Percentiles rank a stretch among this genome's conserved stretches.
Evolutionary conservation across 768 basidiomycete species (phyloP).

Genomic region (Lentinula guzmanii): DNA sequence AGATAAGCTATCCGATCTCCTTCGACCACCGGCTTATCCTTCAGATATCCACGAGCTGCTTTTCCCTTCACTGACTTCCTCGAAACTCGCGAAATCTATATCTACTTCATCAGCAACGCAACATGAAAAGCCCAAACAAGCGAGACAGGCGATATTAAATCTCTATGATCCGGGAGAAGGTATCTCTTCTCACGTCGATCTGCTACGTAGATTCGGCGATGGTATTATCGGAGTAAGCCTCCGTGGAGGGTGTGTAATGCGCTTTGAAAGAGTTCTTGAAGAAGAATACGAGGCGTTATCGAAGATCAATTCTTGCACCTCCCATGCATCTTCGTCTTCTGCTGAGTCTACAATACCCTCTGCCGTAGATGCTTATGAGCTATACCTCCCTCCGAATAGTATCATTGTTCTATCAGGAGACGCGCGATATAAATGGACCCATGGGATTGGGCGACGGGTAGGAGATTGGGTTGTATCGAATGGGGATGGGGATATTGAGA

Average conservation of each 20-base stretch:
- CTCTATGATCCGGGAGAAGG: conserved; percentile 87
- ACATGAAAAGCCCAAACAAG: conserved; percentile 20
- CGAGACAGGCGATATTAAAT: conserved; percentile 87
- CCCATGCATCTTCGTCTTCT: not conserved
- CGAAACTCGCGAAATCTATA: not conserved
- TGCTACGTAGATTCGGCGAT: conserved; percentile 78
- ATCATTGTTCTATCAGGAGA: conserved; percentile 74
- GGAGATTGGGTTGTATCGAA: conserved; percentile 48
- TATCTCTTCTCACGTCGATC: conserved; percentile 83
- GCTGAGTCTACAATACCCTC: not conserved
- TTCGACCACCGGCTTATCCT: conserved; percentile 48
- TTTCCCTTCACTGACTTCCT: conserved; percentile 42
- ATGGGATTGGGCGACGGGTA: conserved; percentile 68
- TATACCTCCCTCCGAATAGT: conserved; percentile 74
- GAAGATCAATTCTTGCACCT: not conserved
- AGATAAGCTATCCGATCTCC: conserved; percentile 36
- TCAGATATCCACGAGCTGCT: conserved; percentile 45
- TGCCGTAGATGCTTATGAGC: conserved; percentile 25
- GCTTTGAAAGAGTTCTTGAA: conserved; percentile 36
- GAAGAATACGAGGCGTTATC: not conserved
- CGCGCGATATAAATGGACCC: conserved; percentile 83
- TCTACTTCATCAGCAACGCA: not conserved
- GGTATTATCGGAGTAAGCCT: conserved; percentile 88
- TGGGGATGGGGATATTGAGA: conserved; percentile 11
- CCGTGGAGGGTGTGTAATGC: conserved; percentile 76